phyloP scores from a whole-genome alignment of 106 monocot genomes.

The Xerophyta viscosa region DNA sequence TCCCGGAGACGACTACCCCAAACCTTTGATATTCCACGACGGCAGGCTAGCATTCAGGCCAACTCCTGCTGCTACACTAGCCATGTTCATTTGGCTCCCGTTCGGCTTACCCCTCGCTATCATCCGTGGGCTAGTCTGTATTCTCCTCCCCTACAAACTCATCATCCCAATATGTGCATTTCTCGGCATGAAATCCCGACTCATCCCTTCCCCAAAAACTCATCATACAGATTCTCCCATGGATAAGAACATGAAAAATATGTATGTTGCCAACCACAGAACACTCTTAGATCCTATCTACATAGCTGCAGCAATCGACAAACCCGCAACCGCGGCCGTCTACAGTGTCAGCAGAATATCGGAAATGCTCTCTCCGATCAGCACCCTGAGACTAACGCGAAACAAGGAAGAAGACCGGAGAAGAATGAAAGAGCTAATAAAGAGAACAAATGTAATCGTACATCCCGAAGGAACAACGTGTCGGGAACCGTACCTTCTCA shows the following conservation, averaged over 20 bases:
- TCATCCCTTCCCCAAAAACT: conserved; percentile 6
- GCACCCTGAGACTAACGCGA: conserved; percentile 33
- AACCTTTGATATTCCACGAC: conserved; percentile 50
- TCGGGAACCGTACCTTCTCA: conserved; percentile 52
- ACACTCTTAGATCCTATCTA: conserved; percentile 64
- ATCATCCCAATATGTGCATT: conserved; percentile 12
- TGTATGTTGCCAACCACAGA: conserved; percentile 76
- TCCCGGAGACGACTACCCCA: conserved; percentile 14
- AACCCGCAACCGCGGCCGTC: conserved; percentile 22
- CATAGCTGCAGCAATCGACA: conserved; percentile 34
- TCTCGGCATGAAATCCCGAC: conserved; percentile 25
- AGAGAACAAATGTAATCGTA: conserved; percentile 29
- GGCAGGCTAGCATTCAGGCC: conserved; percentile 48
- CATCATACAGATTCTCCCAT: neutral
- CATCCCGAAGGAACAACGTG: conserved; percentile 77
- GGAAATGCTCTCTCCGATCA: conserved; percentile 46
- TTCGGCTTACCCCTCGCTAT: conserved; percentile 28
- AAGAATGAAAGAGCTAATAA: conserved; percentile 25
- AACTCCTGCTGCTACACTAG: conserved; percentile 20
- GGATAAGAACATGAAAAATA: neutral
- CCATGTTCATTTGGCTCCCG: conserved; percentile 51
- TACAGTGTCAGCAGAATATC: conserved; percentile 54
- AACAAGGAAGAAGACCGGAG: conserved; percentile 38
- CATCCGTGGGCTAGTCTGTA: conserved; percentile 12
- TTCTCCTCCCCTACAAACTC: conserved; percentile 24